phyloP scores from a whole-genome alignment of 768 basidiomycete genomes.

The Boletus bicolor region DNA sequence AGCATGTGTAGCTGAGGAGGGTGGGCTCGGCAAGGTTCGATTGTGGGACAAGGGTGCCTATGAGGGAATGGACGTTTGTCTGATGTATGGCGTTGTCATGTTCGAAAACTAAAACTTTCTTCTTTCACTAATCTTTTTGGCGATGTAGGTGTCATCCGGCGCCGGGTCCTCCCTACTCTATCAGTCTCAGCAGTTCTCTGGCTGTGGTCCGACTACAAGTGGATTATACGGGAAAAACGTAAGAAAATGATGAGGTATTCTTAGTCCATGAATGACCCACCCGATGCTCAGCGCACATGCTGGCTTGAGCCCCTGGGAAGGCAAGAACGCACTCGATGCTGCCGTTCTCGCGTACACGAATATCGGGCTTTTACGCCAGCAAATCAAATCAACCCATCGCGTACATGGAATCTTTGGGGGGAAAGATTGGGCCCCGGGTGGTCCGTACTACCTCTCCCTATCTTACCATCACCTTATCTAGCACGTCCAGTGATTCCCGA shows the following conservation, averaged over 20 bases:
- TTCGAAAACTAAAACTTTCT: background rate
- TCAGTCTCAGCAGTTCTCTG: constrained; percentile 61
- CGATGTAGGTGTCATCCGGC: constrained; percentile 72
- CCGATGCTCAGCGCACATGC: constrained; percentile 62
- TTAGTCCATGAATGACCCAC: background rate
- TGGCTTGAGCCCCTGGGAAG: constrained; percentile 80
- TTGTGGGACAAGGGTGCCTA: constrained; percentile 74
- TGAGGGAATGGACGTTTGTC: constrained; percentile 69
- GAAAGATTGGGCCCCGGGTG: constrained; percentile 69
- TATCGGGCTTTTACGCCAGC: constrained; percentile 78
- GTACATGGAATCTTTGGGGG: constrained; percentile 80
- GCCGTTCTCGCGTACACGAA: constrained; percentile 83
- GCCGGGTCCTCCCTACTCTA: constrained; percentile 67
- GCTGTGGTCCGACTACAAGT: constrained; percentile 59
- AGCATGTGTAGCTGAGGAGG: constrained; percentile 62
- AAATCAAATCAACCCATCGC: constrained; percentile 71
- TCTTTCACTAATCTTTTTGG: background rate
- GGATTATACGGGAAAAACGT: constrained; percentile 77
- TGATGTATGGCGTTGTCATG: constrained; percentile 50
- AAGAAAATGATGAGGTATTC: constrained; percentile 11
- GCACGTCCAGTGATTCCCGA: constrained; percentile 70
- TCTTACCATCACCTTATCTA: background rate
- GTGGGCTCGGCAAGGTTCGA: constrained; percentile 66
- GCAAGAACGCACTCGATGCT: constrained; percentile 79
- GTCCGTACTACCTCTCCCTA: constrained; percentile 36